phyloP scores from a whole-genome alignment of 306 rosid species.

The Malus sieversii region DNA sequence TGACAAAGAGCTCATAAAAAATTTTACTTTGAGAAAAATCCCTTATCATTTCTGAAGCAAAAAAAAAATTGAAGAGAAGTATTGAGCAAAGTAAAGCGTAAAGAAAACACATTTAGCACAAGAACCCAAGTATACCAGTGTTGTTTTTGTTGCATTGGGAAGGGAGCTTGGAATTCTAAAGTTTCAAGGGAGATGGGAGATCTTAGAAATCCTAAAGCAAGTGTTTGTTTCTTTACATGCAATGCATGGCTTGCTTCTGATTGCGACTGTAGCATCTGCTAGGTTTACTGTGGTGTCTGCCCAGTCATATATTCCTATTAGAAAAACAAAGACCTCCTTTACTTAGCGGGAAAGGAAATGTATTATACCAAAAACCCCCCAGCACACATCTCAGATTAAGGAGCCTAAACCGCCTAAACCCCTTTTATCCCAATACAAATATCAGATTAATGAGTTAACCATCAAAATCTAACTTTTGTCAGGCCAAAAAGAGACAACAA shows the following conservation, averaged over 20 bases:
- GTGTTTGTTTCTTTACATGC: slow-evolving; percentile 63
- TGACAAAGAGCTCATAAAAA: no score
- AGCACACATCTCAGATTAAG: background rate
- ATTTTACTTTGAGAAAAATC: no score
- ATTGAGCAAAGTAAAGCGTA: slow-evolving; percentile 46
- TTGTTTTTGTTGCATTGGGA: slow-evolving; percentile 59
- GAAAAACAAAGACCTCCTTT: slow-evolving; percentile 33
- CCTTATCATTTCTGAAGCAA: no score
- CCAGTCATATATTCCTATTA: slow-evolving; percentile 28
- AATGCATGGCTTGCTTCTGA: slow-evolving; percentile 19
- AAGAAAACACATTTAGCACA: slow-evolving; percentile 42
- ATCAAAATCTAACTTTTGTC: background rate
- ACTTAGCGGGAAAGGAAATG: slow-evolving; percentile 63
- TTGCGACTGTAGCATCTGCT: slow-evolving; percentile 34
- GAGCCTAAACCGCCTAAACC: background rate
- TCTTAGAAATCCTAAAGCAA: slow-evolving; percentile 72
- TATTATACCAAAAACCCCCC: slow-evolving; percentile 35
- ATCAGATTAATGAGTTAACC: background rate
- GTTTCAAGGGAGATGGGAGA: slow-evolving; percentile 37
- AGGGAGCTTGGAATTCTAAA: slow-evolving; percentile 91
- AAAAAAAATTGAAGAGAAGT: slow-evolving; percentile 1
- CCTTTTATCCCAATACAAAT: background rate
- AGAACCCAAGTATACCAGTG: slow-evolving; percentile 35
- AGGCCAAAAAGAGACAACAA: background rate
- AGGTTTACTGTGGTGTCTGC: slow-evolving; percentile 22